Base-by-base conservation (phyloP, 371 early-diverging fungal species). In the Syncephalastrum sp. region DNA sequence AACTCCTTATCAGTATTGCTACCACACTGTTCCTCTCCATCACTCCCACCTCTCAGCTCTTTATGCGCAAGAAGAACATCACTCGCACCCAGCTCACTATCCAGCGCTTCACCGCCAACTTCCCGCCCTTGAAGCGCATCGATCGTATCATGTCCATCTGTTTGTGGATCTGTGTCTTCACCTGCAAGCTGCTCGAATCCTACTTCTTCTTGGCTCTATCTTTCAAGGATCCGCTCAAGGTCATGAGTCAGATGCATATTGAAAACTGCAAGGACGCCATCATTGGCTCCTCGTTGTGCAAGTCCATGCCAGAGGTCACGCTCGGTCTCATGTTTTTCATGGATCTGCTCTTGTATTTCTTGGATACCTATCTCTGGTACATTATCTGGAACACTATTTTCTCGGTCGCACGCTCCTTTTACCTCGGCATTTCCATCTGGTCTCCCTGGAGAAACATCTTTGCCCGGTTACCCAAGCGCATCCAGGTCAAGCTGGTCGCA, bases 291-390 rank as follows among this genome's bases (percentile, higher is more conserved):
- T 56, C 67, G 15, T 71, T 90, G 4, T 90, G 91, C 70, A 61
- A 68, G 13, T 74, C 87, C 54, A 89, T 91, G 83, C 86, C 88
- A 49, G 69, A 72, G 45, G 81, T 93, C 47, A 89, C 92, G 0
- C 80, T 94, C 24, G 67, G 80, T 1, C 80, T 91, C 52, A 88
- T 94, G 90, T 83, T 91, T 67, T 65, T 91, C 50, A 82, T 91
- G 59, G 87, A 91, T 54, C 59, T 92, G 42, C 77, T 88, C 7
- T 80, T 95, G 23, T 94, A 90, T 72, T 93, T 94, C 73, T 70
- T 94, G 66, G 94, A 94, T 57, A 92, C 94, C 0, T 95, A 94
- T 63, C 78, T 95, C 43, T 95, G 95, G 94, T 95, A 92, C 64
- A 90, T 92, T 44, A 88, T 92, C 50, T 91, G 89, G 88, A 91